Evolutionary conservation across 2,329 filamentous ascomycete species (phyloP).

Genomic region (Annulohypoxylon truncatum): DNA sequence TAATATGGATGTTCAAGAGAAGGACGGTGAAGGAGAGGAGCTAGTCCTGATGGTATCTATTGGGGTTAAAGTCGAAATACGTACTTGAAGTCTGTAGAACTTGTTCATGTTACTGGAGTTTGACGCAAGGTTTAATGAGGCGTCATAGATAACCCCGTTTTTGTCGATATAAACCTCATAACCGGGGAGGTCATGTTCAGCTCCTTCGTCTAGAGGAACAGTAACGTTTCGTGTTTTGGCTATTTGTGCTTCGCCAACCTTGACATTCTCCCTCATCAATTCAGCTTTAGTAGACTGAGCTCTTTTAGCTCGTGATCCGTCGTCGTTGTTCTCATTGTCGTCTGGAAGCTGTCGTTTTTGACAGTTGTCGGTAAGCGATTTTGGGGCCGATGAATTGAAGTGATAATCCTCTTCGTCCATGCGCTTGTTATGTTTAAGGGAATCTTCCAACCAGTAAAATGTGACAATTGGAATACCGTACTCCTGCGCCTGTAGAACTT

Average conservation of each 20-base stretch:
- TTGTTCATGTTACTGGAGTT: slow-evolving; percentile 81
- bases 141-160: slow-evolving; percentile 78
- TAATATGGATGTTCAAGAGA: background rate
- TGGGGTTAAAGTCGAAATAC: slow-evolving; percentile 4
- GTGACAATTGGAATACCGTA: background rate
- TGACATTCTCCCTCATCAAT: slow-evolving; percentile 44
- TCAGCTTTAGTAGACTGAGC: slow-evolving; percentile 48
- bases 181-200: slow-evolving; percentile 49
- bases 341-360: slow-evolving; percentile 39
- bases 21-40: background rate
- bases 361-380: background rate
- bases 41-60: background rate
- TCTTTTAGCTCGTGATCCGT: slow-evolving; percentile 46
- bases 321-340: background rate
- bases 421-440: background rate
- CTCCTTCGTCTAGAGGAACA: slow-evolving; percentile 64
- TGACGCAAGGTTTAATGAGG: slow-evolving; percentile 82
- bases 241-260: slow-evolving; percentile 55
- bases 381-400: background rate
- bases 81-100: slow-evolving; percentile 79
- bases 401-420: background rate
- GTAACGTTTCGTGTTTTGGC: slow-evolving; percentile 58
- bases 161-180: slow-evolving; percentile 74
- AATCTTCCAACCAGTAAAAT: background rate
- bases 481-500: slow-evolving; percentile 61